A percentile compares a stretch with the other conserved stretches of the same genome.
These are phyloP conservation scores for Pogostemon cablin DNA, from an alignment of 257 asterid genomes.

Conservation along the genomic window DNA sequence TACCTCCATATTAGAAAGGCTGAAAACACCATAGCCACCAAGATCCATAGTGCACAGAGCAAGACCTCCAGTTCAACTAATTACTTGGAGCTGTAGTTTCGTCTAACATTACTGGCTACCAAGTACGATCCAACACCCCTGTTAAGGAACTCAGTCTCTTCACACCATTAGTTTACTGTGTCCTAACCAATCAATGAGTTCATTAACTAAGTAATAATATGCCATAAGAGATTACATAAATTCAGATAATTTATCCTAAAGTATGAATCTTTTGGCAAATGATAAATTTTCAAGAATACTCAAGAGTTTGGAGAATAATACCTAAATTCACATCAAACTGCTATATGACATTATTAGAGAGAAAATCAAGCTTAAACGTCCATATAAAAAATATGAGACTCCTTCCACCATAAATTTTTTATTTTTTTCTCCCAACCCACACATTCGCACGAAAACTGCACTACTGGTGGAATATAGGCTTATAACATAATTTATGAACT, in stretches of 20 bases:
- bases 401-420: too few relatives aligned
- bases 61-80: conserved; percentile 89
- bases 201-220: too few relatives aligned
- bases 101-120: conserved; percentile 50
- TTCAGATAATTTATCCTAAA: not conserved
- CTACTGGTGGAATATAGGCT: too few relatives aligned
- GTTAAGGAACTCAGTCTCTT: conserved; percentile 46
- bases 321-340: not conserved
- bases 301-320: conserved; percentile 11
- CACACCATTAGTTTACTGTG: conserved; percentile 1
- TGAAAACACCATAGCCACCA: conserved; percentile 45
- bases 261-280: conserved; percentile 12
- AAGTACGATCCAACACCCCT: conserved; percentile 45
- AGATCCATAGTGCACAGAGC: conserved; percentile 64
- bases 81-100: conserved; percentile 64
- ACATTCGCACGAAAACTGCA: too few relatives aligned
- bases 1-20: conserved; percentile 67
- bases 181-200: not conserved
- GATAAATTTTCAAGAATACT: conserved; percentile 2
- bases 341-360: conserved; percentile 1
- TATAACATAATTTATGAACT: too few relatives aligned
- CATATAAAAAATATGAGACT: not conserved
- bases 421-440: too few relatives aligned
- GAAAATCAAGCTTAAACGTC: conserved; percentile 4
- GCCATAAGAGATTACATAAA: not conserved